Conservation (phyloP, 1,284 basidiomycete species). For the Tilletia horrida region DNA sequence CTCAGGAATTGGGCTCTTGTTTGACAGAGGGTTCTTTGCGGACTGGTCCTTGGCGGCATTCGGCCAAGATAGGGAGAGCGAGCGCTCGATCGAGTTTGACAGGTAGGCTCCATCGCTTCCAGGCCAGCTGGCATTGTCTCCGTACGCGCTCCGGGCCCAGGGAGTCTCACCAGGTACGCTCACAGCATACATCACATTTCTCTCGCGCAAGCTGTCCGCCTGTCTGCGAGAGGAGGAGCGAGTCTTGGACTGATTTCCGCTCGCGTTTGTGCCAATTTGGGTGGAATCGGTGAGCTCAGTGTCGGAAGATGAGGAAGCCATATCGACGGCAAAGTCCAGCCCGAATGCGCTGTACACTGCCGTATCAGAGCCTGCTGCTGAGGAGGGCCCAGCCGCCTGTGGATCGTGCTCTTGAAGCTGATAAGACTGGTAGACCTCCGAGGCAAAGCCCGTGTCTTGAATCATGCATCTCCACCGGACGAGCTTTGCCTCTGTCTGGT, state of each 20-base stretch:
- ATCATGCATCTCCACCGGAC: constrained; percentile 55
- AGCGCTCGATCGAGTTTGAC: constrained; percentile 9
- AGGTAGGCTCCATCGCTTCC: not conserved
- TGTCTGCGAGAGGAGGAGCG: constrained; percentile 28
- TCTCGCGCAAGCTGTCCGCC: constrained; percentile 48
- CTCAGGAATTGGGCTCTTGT: constrained; percentile 30
- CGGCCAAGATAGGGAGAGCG: not conserved
- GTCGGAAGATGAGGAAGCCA: not conserved
- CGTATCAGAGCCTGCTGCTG: not conserved
- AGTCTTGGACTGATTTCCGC: not conserved
- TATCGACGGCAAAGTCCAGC: not conserved
- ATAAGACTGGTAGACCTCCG: constrained; percentile 42
- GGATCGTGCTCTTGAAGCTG: constrained; percentile 14
- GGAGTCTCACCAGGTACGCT: constrained; percentile 50
- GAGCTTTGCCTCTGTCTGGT: constrained; percentile 36
- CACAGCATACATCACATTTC: constrained; percentile 52
- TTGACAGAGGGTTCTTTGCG: not conserved
- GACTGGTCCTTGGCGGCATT: not conserved
- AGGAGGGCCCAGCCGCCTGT: not conserved
- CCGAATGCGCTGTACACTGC: constrained; percentile 17
- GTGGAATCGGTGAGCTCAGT: constrained; percentile 15
- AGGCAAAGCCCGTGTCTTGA: constrained; percentile 54
- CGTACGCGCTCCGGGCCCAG: constrained; percentile 37
- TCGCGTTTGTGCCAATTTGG: constrained; percentile 21
- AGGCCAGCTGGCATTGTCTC: constrained; percentile 17